These are phyloP conservation scores for Spiraea crenata DNA, from an alignment of 331 rosid genomes.

Conservation along the genomic window DNA sequence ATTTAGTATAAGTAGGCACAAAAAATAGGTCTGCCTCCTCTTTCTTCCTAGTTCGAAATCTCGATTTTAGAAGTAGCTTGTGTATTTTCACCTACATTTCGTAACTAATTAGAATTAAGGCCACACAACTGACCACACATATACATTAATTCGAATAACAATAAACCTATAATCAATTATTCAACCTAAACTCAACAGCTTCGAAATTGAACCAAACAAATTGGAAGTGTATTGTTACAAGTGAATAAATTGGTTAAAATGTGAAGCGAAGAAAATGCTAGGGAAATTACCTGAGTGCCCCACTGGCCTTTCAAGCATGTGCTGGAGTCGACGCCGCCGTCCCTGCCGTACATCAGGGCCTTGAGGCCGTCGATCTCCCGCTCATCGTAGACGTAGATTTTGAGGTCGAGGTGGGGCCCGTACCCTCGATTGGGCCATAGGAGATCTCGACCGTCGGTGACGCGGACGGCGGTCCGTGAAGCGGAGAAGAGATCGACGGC, in stretches of 20 bases:
- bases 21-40: constrained; percentile 93
- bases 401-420: constrained; percentile 58
- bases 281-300: constrained; percentile 83
- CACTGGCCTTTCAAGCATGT: constrained; percentile 89
- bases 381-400: constrained; percentile 78
- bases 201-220: not conserved
- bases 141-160: not conserved
- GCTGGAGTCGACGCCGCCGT: constrained; percentile 54
- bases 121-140: not conserved
- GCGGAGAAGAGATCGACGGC: constrained; percentile 23
- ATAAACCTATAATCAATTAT: not conserved
- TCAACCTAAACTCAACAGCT: not conserved
- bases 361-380: constrained; percentile 70
- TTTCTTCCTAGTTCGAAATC: constrained; percentile 64
- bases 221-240: no score
- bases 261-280: not conserved
- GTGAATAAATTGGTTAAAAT: not conserved
- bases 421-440: constrained; percentile 66
- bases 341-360: constrained; percentile 62
- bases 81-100: constrained; percentile 82
- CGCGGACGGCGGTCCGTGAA: constrained; percentile 23
- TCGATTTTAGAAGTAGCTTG: constrained; percentile 64
- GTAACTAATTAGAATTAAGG: not conserved
- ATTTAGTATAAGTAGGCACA: constrained; percentile 84
- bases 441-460: constrained; percentile 34